Evolutionary conservation across 163 green algal species (phyloP), one percentile per base, ranked within the genome.

Genomic region (Picocystis sp.): DNA sequence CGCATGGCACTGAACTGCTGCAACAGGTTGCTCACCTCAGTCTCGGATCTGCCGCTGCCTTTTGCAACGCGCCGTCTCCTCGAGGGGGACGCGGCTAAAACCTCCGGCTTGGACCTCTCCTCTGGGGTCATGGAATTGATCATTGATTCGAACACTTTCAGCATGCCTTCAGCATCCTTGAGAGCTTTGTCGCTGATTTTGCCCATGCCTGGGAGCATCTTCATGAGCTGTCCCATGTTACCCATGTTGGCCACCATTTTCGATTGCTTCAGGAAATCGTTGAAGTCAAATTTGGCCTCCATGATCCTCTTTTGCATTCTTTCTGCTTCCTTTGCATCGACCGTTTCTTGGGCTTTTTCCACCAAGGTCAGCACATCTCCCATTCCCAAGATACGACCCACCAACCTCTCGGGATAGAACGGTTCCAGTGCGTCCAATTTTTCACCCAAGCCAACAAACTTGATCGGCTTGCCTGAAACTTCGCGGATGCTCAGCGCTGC

Each of bases 381-480:
- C 82, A 93, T 93, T 54, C 86, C 86, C 34, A 98, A 72, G 52
- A 98, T 96, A 43, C 89, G 71, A 13, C 64, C 45, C 8, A 87
- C 76, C 74, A 95, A 92, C 45, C 89, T 74, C 61, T 97, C 89
- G 0, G 89, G 89, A 72, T 93, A 96, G 66, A 97, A 98, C 5
- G 81, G 81, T 72, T 97, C 89, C 50, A 98, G 70, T 17, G 75
- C 78, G 22, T 91, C 81, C 78, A 98, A 83, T 64, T 83, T 91
- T 78, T 98, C 89, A 9, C 89, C 89, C 23, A 81, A 85, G 19
- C 89, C 86, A 62, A 94, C 75, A 69, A 96, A 97, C 75, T 98
- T 98, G 69, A 98, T 95, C 53, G 89, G 89, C 62, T 82, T 82
- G 19, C 86, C 86, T 12, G 61, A 80, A 29, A 91, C 61, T 67